Evolutionary conservation across 2,329 filamentous ascomycete species (phyloP), one percentile per base, ranked within the genome.

Genomic region (Claviceps digitariae): DNA sequence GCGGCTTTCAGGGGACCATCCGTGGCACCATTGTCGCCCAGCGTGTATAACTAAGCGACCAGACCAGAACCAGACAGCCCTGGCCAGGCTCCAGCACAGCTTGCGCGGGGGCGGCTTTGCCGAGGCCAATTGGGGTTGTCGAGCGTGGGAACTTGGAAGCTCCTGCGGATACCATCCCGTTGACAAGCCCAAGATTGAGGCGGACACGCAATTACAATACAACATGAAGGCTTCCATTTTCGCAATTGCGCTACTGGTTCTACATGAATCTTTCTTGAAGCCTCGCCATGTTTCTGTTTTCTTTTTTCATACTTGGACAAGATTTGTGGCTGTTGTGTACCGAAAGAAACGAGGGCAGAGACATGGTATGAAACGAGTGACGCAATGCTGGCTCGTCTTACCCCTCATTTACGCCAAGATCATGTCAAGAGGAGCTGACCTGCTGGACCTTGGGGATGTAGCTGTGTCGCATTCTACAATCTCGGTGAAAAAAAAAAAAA

Each of bases 21-120:
- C 25, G 50, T 47, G 43, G 50, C 50, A 34, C 34, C 20, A 45
- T 31, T 20, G 27, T 44, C 25, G 38, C 38, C 53, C 50, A 50
- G 31, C 20, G 31, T 50, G 50, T 50, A 46, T 46, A 53, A 43
- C 38, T 53, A 53, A 53, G 54, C 54, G 54, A 52, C n/a, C 9
- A 43, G 40, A 17, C 38, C 40, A 21, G 27, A n/a, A 44, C n/a
- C n/a, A 15, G 27, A 29, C 27, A 8, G 8, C 27, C 8, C 8
- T 8, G 27, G 27, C 27, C 27, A 8, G 27, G 27, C 8, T 34
- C 9, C 31, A 21, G 20, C 27, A 45, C 40, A 43, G 36, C 25
- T 44, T 51, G 27, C 7, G 40, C 27, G 20, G 38, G 38, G 49
- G 48, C n/a, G 25, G 31, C 9, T 25, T 4, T 20, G 29, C 44